These are phyloP conservation scores for Blastocystis sp. DNA, from an alignment of 352 stramenopile genomes.

Conservation along the genomic window DNA sequence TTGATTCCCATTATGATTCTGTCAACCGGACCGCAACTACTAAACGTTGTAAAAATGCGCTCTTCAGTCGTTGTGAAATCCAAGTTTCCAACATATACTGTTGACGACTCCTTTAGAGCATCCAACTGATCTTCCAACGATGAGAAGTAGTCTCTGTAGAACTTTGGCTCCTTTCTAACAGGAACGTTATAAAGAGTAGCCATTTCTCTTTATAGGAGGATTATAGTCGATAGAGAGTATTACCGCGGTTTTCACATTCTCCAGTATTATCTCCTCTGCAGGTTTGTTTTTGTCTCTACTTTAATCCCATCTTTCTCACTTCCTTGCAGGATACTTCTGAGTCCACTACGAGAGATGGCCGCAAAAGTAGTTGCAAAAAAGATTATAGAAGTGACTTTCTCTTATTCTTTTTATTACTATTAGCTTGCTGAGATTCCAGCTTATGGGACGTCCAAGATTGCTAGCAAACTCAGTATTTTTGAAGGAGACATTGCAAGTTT, in stretches of 20 bases:
- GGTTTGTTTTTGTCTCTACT: not conserved
- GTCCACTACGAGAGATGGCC: not conserved
- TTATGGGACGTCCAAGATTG: not conserved
- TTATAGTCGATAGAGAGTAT: not conserved
- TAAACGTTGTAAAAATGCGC: slow-evolving; percentile 88
- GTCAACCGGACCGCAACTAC: slow-evolving; percentile 79
- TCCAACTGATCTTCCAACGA: slow-evolving; percentile 83
- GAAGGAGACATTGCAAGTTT: slow-evolving; percentile 8
- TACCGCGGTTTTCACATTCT: not conserved
- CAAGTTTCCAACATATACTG: slow-evolving; percentile 93
- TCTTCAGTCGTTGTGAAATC: slow-evolving; percentile 89
- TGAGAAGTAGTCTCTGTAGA: slow-evolving; percentile 89
- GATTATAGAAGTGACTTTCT: not conserved
- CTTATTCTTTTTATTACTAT: not conserved
- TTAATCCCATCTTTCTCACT: too few species aligned
- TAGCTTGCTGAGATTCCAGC: slow-evolving; percentile 20
- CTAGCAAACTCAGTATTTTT: not conserved
- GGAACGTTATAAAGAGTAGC: slow-evolving; percentile 68
- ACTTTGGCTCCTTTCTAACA: slow-evolving; percentile 72
- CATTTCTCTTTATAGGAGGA: slow-evolving; percentile 26
- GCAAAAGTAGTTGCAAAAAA: not conserved
- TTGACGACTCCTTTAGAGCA: slow-evolving; percentile 80
- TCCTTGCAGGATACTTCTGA: not conserved
- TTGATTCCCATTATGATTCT: slow-evolving; percentile 91
- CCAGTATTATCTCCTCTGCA: not conserved